Conservation (phyloP, 345 rosid species). For the Brassica cretica region DNA sequence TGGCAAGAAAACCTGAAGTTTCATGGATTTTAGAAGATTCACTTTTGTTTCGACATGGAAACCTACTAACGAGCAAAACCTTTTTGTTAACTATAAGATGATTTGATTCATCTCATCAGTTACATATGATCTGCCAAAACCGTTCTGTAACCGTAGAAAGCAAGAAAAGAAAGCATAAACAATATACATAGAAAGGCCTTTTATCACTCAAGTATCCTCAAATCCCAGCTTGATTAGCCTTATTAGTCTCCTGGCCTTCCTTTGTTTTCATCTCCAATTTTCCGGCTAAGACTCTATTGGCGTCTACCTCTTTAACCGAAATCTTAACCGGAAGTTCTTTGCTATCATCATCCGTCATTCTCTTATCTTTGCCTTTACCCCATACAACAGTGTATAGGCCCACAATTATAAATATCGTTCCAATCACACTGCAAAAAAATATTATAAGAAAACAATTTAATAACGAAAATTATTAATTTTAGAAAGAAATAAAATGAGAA, state of each 20-base stretch:
- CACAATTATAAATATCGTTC: slow-evolving; percentile 69
- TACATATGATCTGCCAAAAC: slow-evolving; percentile 36
- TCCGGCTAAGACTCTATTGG: slow-evolving; percentile 24
- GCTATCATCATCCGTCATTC: slow-evolving; percentile 25
- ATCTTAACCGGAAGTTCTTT: slow-evolving; percentile 55
- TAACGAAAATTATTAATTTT: neutral
- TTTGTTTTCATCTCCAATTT: slow-evolving; percentile 28
- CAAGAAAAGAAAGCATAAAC: slow-evolving; percentile 15
- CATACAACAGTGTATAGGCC: slow-evolving; percentile 88
- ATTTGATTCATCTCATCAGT: slow-evolving; percentile 13
- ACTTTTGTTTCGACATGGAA: neutral
- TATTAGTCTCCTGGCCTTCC: slow-evolving; percentile 16
- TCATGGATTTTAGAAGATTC: neutral
- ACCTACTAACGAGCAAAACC: slow-evolving; percentile 9
- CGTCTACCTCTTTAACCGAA: slow-evolving; percentile 26
- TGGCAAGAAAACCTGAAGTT: neutral
- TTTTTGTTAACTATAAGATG: slow-evolving; percentile 27
- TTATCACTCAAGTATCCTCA: slow-evolving; percentile 6
- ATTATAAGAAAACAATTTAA: neutral
- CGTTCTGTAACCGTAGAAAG: slow-evolving; percentile 23
- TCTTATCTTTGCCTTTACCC: slow-evolving; percentile 86
- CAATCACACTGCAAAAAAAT: slow-evolving; percentile 57
- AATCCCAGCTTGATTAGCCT: slow-evolving; percentile 27
- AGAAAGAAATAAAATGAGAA: neutral
- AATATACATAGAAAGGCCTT: slow-evolving; percentile 10